A percentile compares a stretch with the other conserved stretches of the same genome.
Conservation (phyloP, 2,329 filamentous ascomycete genomes). For the Fusarium multiceps region DNA sequence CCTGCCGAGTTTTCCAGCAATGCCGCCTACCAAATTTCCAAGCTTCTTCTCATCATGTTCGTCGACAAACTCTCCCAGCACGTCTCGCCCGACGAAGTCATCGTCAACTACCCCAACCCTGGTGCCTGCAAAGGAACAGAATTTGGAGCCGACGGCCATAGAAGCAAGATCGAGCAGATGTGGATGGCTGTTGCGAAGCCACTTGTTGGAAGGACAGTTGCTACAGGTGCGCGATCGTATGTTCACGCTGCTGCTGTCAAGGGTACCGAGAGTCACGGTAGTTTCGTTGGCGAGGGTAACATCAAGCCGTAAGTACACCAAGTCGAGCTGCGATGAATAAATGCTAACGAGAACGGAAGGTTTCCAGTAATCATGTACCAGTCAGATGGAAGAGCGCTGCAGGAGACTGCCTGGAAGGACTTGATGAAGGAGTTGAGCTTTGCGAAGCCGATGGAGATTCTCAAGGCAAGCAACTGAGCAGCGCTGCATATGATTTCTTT, state of each 20-base stretch:
- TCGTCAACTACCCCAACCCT: conserved; percentile 61
- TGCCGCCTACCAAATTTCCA: conserved; percentile 40
- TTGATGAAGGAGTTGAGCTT: conserved; percentile 42
- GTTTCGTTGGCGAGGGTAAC: conserved; percentile 43
- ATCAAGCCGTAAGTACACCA: conserved; percentile 41
- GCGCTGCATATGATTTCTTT: too few species aligned
- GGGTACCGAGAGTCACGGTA: conserved; percentile 40
- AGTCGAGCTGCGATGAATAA: background rate
- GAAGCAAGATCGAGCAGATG: conserved; percentile 26
- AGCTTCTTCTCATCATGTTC: conserved; percentile 53
- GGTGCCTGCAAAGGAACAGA: conserved; percentile 58
- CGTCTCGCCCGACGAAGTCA: conserved; percentile 54
- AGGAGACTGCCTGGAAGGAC: conserved; percentile 38
- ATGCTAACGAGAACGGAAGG: conserved; percentile 20
- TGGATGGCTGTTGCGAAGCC: conserved; percentile 15
- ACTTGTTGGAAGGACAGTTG: conserved; percentile 24
- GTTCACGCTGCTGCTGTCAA: conserved; percentile 40
- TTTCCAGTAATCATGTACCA: conserved; percentile 40
- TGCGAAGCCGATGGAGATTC: conserved; percentile 22
- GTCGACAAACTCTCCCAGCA: conserved; percentile 51
- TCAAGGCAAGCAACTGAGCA: conserved; percentile 3
- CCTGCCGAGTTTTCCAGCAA: conserved; percentile 33
- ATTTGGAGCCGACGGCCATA: conserved; percentile 50
- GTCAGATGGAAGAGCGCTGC: conserved; percentile 24
- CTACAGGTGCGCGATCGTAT: conserved; percentile 39